A percentile compares a stretch with the other conserved stretches of the same genome.
Conservation (phyloP, 2,329 filamentous ascomycete species). For the Penicillium sp. region DNA sequence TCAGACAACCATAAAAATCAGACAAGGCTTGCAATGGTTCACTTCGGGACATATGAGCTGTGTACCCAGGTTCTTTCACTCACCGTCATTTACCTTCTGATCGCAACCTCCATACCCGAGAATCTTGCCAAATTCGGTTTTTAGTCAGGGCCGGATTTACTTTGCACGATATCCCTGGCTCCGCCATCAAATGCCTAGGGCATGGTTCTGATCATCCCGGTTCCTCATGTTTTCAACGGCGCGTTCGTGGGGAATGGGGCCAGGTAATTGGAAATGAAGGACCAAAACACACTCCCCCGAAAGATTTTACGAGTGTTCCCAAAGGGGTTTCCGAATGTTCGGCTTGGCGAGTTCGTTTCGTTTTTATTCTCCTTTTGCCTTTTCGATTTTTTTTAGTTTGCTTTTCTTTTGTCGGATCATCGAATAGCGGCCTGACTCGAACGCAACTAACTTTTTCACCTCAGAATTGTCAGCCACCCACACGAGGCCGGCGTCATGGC, state of each 20-base stretch:
- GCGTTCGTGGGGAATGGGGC: constrained; percentile 24
- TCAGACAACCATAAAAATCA: background rate
- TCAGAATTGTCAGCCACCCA: constrained; percentile 11
- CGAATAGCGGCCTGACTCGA: constrained; percentile 9
- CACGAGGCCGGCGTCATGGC: constrained; percentile 21
- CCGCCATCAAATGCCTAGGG: constrained; percentile 1
- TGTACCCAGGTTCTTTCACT: background rate
- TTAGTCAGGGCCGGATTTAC: background rate
- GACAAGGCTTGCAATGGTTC: background rate
- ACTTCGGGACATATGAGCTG: background rate
- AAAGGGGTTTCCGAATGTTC: background rate
- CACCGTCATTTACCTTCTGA: background rate
- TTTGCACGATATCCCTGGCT: background rate
- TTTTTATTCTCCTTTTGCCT: constrained; percentile 3
- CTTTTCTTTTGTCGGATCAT: background rate
- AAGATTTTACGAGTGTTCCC: background rate
- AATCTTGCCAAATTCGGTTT: background rate
- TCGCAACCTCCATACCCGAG: background rate
- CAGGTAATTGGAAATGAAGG: constrained; percentile 13
- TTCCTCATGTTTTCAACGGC: constrained; percentile 16
- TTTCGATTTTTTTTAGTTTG: constrained; percentile 11
- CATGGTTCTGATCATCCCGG: constrained; percentile 5
- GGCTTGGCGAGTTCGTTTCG: constrained; percentile 4
- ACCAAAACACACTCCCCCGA: background rate
- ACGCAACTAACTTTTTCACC: constrained; percentile 11